These are phyloP conservation scores for Talinum fruticosum DNA, from an alignment of 148 eudicot species.

Conservation along the genomic window DNA sequence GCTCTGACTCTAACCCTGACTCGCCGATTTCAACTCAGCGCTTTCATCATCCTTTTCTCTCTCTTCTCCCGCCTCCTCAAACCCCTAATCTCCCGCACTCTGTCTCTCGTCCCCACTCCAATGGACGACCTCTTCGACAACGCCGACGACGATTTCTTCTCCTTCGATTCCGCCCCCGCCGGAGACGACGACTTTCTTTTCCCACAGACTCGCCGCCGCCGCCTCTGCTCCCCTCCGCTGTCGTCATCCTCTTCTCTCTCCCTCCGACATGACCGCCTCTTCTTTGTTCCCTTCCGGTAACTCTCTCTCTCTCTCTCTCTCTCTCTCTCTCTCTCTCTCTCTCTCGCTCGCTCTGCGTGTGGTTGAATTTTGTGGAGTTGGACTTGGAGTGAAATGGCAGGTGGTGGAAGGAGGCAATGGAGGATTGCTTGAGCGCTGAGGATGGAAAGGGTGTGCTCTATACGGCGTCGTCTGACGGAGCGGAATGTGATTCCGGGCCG, in stretches of 20 bases:
- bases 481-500: not conserved
- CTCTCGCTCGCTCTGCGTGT: not conserved
- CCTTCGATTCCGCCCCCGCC: conserved; percentile 4
- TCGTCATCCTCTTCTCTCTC: not conserved
- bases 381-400: conserved; percentile 32
- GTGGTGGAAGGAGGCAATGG: conserved; percentile 63
- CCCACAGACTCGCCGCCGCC: conserved; percentile 18
- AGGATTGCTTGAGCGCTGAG: conserved; percentile 15
- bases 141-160: conserved; percentile 13
- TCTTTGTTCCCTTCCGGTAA: conserved; percentile 45
- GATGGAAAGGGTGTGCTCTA: conserved; percentile 28
- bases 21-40: conserved; percentile 9
- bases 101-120: conserved; percentile 24
- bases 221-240: conserved; percentile 7
- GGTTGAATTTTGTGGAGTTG: not conserved
- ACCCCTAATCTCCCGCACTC: conserved; percentile 16
- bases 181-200: conserved; percentile 25
- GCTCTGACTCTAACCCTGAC: not conserved
- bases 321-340: not conserved
- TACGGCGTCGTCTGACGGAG: conserved; percentile 26
- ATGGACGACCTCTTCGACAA: conserved; percentile 31
- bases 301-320: not conserved
- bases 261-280: conserved; percentile 37
- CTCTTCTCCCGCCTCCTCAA: conserved; percentile 26
- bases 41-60: conserved; percentile 26